Evolutionary conservation across 106 monocot species (phyloP), one percentile per base, ranked within the genome.

Genomic region (Phalaenopsis aphrodite): DNA sequence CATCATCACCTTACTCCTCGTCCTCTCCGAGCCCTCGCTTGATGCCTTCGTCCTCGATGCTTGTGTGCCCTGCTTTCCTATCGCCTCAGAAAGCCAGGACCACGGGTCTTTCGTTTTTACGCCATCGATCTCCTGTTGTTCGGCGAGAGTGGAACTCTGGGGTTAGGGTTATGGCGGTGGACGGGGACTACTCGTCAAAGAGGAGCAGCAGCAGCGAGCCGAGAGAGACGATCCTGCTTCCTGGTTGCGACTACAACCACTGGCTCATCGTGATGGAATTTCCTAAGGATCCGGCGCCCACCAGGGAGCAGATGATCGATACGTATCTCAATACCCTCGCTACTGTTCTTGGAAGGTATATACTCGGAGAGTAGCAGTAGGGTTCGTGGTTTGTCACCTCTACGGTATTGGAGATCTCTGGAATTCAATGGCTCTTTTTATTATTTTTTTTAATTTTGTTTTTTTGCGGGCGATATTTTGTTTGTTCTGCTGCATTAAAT

Each of bases 231-330:
- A 94, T 98, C 42, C 82, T 94, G 82, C 88, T 94, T 16, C 97
- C 97, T 5, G 97, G 97, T 2, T 98, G 97, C 81, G 94, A 98
- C 55, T 94, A 98, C 84, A 98, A 98, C 61, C 97, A 98, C 85
- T 94, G 97, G 97, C 82, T 98, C 46, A 92, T 98, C 45, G 92
- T 92, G 7, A 90, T 98, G 97, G 97, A 98, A 87, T 94, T 94
- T 76, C 97, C 97, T 46, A 92, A 94, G 78, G 97, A 97, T 69
- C 94, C 97, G 5, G 92, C 92, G 36, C 94, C 97, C 8, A 92
- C 94, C 14, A 80, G 94, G 72, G 97, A 94, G 83, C 90, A 98
- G 86, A 98, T 98, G 97, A 94, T 98, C 55, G 97, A 92, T 1
- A 88, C 90, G 39, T 98, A 98, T 80, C 90, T 98, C 75, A 83